Evolutionary conservation across 78 protist genomes (phyloP).

Genomic region (Chrysochromulina parva): DNA sequence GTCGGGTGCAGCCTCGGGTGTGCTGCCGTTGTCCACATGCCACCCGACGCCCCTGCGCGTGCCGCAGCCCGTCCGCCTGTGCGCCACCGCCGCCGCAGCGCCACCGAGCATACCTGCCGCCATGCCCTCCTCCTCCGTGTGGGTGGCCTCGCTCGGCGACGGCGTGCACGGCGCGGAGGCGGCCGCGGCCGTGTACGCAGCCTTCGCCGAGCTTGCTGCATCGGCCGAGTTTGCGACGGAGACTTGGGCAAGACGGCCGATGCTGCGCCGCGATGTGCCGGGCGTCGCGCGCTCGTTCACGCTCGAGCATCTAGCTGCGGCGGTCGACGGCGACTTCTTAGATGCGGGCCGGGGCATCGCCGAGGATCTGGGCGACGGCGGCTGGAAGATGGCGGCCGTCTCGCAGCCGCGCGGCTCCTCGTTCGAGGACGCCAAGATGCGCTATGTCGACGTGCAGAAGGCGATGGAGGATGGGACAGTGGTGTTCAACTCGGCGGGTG

Average conservation of each 20-base stretch:
- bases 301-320: background rate
- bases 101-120: too few species aligned
- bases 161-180: too few species aligned
- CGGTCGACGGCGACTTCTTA: background rate
- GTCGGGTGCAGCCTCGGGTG: too few species aligned
- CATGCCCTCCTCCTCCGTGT: too few species aligned
- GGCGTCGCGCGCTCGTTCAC: background rate
- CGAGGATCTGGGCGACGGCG: background rate
- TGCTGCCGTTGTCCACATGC: too few species aligned
- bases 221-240: background rate
- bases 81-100: too few species aligned
- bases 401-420: conserved; percentile 14
- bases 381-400: conserved; percentile 15
- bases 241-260: background rate
- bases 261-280: background rate
- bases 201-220: too few species aligned
- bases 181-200: too few species aligned
- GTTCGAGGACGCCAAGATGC: background rate
- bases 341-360: background rate
- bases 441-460: background rate
- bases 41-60: too few species aligned
- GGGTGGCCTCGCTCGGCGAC: too few species aligned
- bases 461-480: background rate
- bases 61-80: too few species aligned
- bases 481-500: conserved; percentile 20